Conservation (phyloP, 495 filamentous ascomycete genomes). For the Chaetomium cochliodes region DNA sequence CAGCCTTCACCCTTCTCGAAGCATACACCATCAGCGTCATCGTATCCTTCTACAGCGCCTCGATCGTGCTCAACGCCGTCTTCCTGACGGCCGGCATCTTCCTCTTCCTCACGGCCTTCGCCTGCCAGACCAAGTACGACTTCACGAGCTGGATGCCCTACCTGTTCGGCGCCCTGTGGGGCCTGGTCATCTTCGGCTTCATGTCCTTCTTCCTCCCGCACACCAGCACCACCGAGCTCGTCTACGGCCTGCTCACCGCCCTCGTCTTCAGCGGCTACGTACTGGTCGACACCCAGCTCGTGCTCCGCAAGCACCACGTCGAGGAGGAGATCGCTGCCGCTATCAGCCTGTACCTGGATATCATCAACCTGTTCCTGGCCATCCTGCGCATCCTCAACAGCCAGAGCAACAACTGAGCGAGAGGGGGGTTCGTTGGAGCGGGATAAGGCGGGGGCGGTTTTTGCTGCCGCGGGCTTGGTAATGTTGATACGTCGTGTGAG, state of each 20-base stretch:
- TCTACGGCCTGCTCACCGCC: conserved; percentile 76
- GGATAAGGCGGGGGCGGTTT: neutral
- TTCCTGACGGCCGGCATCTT: conserved; percentile 92
- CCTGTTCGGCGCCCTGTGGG: conserved; percentile 86
- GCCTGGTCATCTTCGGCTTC: conserved; percentile 87
- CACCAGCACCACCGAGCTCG: conserved; percentile 72
- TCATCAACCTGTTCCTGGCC: conserved; percentile 93
- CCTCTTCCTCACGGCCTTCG: conserved; percentile 86
- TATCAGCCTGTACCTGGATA: conserved; percentile 91
- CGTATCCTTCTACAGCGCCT: conserved; percentile 77
- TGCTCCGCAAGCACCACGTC: conserved; percentile 92
- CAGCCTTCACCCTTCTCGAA: conserved; percentile 86
- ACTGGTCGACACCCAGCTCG: conserved; percentile 90
- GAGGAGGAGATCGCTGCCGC: conserved; percentile 98
- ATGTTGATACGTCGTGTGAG: neutral
- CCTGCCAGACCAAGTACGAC: conserved; percentile 97
- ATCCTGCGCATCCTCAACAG: conserved; percentile 89
- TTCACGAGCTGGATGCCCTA: conserved; percentile 97
- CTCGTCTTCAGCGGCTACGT: conserved; percentile 93
- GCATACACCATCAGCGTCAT: conserved; percentile 92
- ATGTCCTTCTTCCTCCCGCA: conserved; percentile 81
- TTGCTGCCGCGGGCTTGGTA: neutral
- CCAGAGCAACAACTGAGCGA: conserved; percentile 73
- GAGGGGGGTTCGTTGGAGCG: neutral
- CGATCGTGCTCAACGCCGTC: conserved; percentile 85